phyloP scores from a whole-genome alignment of 2,329 filamentous ascomycete genomes.

The Colletotrichum sublineola region DNA sequence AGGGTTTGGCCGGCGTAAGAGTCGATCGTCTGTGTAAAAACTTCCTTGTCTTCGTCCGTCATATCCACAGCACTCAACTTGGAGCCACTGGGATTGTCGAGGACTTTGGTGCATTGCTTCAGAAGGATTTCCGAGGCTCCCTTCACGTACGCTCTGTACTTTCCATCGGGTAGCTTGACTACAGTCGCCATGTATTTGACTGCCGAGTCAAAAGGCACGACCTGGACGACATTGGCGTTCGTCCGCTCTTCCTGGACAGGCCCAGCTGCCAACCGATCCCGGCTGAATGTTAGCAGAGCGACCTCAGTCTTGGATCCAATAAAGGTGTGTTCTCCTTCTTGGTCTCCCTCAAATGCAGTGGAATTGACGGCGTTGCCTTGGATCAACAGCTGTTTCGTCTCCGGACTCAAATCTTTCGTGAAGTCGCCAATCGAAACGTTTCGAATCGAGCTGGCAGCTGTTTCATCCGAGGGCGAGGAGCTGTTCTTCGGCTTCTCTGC shows the following conservation, averaged over 20 bases:
- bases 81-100: conserved; percentile 41
- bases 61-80: conserved; percentile 13
- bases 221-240: conserved; percentile 64
- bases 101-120: conserved; percentile 54
- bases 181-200: conserved; percentile 80
- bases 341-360: conserved; percentile 76
- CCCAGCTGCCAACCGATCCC: conserved; percentile 74
- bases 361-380: conserved; percentile 78
- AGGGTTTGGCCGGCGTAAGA: conserved; percentile 55
- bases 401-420: conserved; percentile 36
- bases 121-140: conserved; percentile 65
- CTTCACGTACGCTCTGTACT: conserved; percentile 69
- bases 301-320: conserved; percentile 85
- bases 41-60: conserved; percentile 36
- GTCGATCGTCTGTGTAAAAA: conserved; percentile 50
- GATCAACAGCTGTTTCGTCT: conserved; percentile 57
- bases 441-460: conserved; percentile 7
- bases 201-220: conserved; percentile 53
- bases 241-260: conserved; percentile 71
- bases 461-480: conserved; percentile 43
- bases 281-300: conserved; percentile 77
- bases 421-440: conserved; percentile 28
- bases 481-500: conserved; percentile 48
- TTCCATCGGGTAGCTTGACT: conserved; percentile 65
- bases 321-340: conserved; percentile 70